Base-by-base conservation (phyloP, 257 asterid genomes). In the Solanum sitiens region DNA sequence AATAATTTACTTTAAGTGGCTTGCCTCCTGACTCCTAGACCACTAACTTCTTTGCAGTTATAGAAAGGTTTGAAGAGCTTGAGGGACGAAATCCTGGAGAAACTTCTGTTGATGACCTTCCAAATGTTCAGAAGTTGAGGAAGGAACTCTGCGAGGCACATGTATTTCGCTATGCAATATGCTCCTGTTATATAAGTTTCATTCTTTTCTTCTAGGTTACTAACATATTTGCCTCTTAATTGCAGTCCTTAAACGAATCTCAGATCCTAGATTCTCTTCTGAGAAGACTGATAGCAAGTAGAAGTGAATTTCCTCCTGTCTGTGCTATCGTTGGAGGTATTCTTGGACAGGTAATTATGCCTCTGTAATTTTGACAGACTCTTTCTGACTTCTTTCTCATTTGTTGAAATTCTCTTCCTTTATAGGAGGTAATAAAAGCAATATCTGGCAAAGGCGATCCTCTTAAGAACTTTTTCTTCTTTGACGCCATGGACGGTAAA, bases 381-480 rank as follows among this genome's bases (percentile, higher is more conserved):
- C 73, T 50, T 73, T 23, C 61, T 8, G 32, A 12, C 25, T 8
- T 44, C n/a, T 45, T 71, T 73, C 27, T 33, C 11, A 13, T 59
- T 53, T 30, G 40, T 40, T 89, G 25, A 61, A 84, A 56, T 50
- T 65, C 39, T 59, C 37, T 87, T 84, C 67, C 74, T 76, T 40
- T 90, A 83, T 77, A 97, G 99, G 99, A 97, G 92, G 99, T 96
- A 67, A 96, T 97, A 25, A 96, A 97, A 91, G 98, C 98, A 47
- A 92, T 97, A 93, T 97, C 98, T 70, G 99, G 99, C 88, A 97
- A 96, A 91, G 99, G 99, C 4, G 96, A 97, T 85, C 99, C 99
- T 1, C 65, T 97, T 42, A 96, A 95, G 89, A 97, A 97, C 88
- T 97, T 97, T 93, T 97, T 97, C 91, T 96, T 93, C 93, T 97